Conservation (phyloP, 768 basidiomycete genomes). For the Boletus sensibilis region DNA sequence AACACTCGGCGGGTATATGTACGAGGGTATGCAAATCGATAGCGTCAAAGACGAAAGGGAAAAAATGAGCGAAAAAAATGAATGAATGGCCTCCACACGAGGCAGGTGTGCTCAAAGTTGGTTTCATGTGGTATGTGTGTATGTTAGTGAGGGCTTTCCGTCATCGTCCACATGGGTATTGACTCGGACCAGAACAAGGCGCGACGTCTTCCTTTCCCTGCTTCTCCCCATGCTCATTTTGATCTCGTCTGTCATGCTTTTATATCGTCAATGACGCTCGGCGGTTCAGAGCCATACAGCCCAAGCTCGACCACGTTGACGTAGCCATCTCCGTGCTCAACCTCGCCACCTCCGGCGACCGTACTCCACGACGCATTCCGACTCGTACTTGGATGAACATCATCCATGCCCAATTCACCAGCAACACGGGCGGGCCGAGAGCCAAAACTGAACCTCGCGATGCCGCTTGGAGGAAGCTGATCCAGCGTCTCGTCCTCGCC, state of each 20-base stretch:
- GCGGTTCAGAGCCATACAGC: conserved; percentile 1
- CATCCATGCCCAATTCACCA: neutral
- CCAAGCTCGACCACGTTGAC: conserved; percentile 14
- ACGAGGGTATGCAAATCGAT: conserved; percentile 1
- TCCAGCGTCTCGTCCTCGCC: neutral
- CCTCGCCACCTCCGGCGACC: neutral
- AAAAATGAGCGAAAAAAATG: neutral
- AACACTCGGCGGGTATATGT: neutral
- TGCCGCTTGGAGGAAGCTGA: neutral
- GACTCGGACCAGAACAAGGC: neutral
- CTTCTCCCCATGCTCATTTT: neutral
- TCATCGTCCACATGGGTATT: neutral
- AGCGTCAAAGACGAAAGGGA: neutral
- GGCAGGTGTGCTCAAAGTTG: neutral
- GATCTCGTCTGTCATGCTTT: neutral
- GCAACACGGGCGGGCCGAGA: neutral
- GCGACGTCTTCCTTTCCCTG: neutral
- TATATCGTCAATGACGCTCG: conserved; percentile 3
- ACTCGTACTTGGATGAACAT: neutral
- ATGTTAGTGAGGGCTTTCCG: neutral
- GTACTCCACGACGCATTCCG: conserved; percentile 13
- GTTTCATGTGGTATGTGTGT: neutral
- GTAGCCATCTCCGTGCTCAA: neutral
- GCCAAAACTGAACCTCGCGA: conserved; percentile 7
- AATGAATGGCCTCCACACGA: conserved; percentile 4